These are phyloP conservation scores for Chaetomium tenue DNA, from an alignment of 495 filamentous ascomycete species.

Conservation along the genomic window DNA sequence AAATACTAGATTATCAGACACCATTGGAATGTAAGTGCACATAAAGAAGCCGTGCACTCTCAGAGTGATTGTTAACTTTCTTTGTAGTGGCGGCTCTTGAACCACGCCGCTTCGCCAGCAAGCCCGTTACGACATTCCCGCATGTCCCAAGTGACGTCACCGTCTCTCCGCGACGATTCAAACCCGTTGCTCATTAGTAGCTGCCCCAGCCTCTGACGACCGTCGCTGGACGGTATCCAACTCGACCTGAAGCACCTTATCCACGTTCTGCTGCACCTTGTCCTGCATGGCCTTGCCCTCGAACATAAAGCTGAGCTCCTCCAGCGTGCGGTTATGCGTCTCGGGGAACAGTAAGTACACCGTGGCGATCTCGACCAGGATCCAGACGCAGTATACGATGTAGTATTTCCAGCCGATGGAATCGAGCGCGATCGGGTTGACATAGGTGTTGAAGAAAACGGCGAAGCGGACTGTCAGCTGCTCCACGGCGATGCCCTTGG, in stretches of 20 bases:
- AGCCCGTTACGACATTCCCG: too few species aligned
- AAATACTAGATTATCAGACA: too few species aligned
- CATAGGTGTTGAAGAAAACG: slow-evolving; percentile 55
- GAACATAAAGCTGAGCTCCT: slow-evolving; percentile 46
- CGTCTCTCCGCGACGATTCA: too few species aligned
- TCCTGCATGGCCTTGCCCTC: slow-evolving; percentile 42
- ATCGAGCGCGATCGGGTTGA: slow-evolving; percentile 62
- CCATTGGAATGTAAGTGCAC: background rate
- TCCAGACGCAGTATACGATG: slow-evolving; percentile 60
- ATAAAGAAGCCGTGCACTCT: background rate
- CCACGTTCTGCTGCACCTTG: slow-evolving; percentile 35
- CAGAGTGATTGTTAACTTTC: background rate
- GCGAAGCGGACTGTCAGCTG: slow-evolving; percentile 56
- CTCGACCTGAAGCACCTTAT: slow-evolving; percentile 40
- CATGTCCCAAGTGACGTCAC: too few species aligned
- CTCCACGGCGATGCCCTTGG: slow-evolving; percentile 58
- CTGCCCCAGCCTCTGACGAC: slow-evolving; percentile 7
- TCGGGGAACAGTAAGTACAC: slow-evolving; percentile 63
- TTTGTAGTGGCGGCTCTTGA: background rate
- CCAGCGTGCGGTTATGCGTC: slow-evolving; percentile 54
- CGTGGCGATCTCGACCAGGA: slow-evolving; percentile 53
- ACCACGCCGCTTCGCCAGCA: too few species aligned
- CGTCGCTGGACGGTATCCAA: slow-evolving; percentile 20
- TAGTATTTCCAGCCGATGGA: slow-evolving; percentile 61
- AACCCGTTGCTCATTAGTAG: background rate